phyloP scores from a whole-genome alignment of 2,329 filamentous ascomycete species.

The Ceratocystis harringtonii region DNA sequence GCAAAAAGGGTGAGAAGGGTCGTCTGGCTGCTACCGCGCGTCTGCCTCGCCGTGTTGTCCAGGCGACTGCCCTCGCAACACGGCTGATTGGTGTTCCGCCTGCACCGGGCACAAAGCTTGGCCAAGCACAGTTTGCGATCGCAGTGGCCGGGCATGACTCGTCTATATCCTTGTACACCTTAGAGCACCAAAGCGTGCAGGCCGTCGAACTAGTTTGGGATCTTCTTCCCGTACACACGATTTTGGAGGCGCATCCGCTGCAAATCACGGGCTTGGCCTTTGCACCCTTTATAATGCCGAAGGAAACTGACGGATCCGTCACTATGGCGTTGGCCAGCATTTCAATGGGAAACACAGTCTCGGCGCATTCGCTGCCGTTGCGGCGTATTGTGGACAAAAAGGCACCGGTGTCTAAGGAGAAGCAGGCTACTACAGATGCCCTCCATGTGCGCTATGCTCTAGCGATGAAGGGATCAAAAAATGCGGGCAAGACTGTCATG shows the following conservation, averaged over 20 bases:
- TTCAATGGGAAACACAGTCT: slow-evolving; percentile 63
- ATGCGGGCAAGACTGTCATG: slow-evolving; percentile 37
- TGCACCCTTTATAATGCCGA: slow-evolving; percentile 35
- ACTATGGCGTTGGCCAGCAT: slow-evolving; percentile 57
- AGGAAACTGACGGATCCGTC: slow-evolving; percentile 30
- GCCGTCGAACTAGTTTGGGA: slow-evolving; percentile 36
- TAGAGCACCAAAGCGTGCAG: slow-evolving; percentile 47
- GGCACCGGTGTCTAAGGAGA: slow-evolving; percentile 26
- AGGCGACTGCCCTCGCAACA: slow-evolving; percentile 65
- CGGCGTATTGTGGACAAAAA: slow-evolving; percentile 29
- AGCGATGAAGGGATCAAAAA: slow-evolving; percentile 38
- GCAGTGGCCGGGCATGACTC: slow-evolving; percentile 69
- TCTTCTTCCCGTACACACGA: slow-evolving; percentile 37
- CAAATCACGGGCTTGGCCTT: slow-evolving; percentile 47
- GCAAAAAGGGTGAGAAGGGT: slow-evolving; percentile 18
- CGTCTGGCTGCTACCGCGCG: slow-evolving; percentile 10
- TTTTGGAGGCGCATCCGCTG: slow-evolving; percentile 40
- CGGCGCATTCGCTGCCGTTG: slow-evolving; percentile 66
- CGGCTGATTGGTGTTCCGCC: slow-evolving; percentile 43
- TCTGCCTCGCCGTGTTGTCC: slow-evolving; percentile 33
- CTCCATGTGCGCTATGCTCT: slow-evolving; percentile 50
- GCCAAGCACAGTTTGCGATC: slow-evolving; percentile 61
- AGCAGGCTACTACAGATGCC: not conserved
- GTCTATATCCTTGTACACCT: slow-evolving; percentile 61
- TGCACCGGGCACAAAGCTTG: slow-evolving; percentile 26